Base-by-base conservation (phyloP, 2,329 filamentous ascomycete species). In the Exophiala alcalophila region DNA sequence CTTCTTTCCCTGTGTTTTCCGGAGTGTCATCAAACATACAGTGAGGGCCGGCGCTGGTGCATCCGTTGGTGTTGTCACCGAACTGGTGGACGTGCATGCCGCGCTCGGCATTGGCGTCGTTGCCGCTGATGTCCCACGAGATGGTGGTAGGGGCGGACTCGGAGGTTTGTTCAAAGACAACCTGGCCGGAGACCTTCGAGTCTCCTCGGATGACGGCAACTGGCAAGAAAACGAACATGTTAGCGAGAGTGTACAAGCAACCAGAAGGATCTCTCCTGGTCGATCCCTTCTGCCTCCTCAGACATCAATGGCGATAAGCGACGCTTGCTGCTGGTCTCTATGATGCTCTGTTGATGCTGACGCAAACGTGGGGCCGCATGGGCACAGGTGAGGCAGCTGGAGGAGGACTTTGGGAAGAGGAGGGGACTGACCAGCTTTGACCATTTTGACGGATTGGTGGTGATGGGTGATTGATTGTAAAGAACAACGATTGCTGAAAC, bases 31-130 rank as follows among this genome's bases (percentile, higher is more conserved):
- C 32, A 18, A 21, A 73, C 86, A 67, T 76, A 94, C 89, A 98
- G 78, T 98, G 92, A 71, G 92, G 91, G 40, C 92, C 92, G 57
- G 92, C 92, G 57, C 86, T 94, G 57, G 91, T 97, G 86, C 92
- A 98, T 70, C 92, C 92, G 74, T 98, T 98, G 78, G 92, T 97
- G 81, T 97, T 97, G 80, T 97, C 92, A 68, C 92, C 92, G 65
- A 95, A 98, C 70, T 92, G 87, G 78, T 98, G 92, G 65, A 98
- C 83, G 79, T 98, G 92, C 80, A 97, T 89, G 71, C 88, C 92
- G 72, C 92, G 91, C 82, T 94, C 81, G 65, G 92, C 90, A 69
- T 94, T 95, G 72, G 91, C 64, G 66, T 97, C 90, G 73, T 96
- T 77, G 72, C 92, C 91, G 52, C 79, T 77, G 72, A 98, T 89